Base-by-base conservation (phyloP, 306 rosid species). In the Sesbania bispinosa region DNA sequence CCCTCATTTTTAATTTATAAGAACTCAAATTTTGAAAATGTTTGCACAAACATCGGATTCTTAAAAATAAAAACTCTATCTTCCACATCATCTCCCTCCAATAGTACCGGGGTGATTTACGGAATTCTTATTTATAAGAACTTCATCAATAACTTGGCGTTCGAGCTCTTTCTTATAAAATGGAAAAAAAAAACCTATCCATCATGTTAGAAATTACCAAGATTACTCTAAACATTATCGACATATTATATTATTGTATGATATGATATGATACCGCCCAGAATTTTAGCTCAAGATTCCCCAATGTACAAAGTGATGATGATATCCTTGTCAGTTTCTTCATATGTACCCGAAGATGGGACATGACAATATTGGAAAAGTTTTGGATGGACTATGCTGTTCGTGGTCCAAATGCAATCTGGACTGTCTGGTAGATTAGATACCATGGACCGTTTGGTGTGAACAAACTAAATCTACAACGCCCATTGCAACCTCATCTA, bases 401-500 rank as follows among this genome's bases (percentile, higher is more conserved):
- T 64, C 0, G 39, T 71, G 76, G 55, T 71, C 57, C 76, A 42
- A 54, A 16, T 26, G 67, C 43, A 55, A 55, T 39, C 21, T 26
- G 19, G 45, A 70, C 20, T 24, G 42, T 38, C 51, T 36, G 26
- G 26, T 38, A 21, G 75, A n/a, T n/a, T n/a, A n/a, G n/a, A n/a
- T n/a, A n/a, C 39, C 13, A 0, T 54, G 20, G 75, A 54, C 29
- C 41, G 23, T 39, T 18, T 11, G 43, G 53, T 69, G 65, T 53
- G 67, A 71, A 53, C 51, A n/a, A 11, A n/a, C n/a, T n/a, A n/a
- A n/a, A n/a, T n/a, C n/a, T n/a, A n/a, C n/a, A n/a, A n/a, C 23
- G 1, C 42, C 19, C 4, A 46, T 66, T 66, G 45, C 46, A 18
- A 66, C 59, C 39, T 48, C 46, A 29, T 45, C 6, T n/a, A n/a